Percentiles rank a stretch among this genome's conserved stretches.
phyloP scores from a whole-genome alignment of 225 moss, liverwort and hornwort species.

The Sphagnum contortum region DNA sequence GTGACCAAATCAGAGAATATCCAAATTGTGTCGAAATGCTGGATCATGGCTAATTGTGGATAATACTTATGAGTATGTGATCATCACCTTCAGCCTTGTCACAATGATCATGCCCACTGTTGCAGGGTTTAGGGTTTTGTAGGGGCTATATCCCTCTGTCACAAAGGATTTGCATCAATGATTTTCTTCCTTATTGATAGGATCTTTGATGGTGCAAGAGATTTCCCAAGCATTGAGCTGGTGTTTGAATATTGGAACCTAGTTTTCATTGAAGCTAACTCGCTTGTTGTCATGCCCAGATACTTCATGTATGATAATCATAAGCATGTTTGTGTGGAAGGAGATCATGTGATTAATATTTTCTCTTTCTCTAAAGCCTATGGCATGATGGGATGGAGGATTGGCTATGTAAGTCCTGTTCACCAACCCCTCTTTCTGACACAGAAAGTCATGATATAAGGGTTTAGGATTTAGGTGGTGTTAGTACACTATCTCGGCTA shows the following conservation, averaged over 20 bases:
- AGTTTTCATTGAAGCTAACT: too few relatives aligned
- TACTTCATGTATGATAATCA: constrained; percentile 95
- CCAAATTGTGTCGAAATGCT: constrained; percentile 73
- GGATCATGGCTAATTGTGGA: constrained; percentile 92
- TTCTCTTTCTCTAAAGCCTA: constrained; percentile 99
- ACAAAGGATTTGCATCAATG: too few relatives aligned
- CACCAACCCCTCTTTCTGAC: too few relatives aligned
- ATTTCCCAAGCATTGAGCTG: too few relatives aligned
- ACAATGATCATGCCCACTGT: neutral
- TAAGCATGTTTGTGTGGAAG: constrained; percentile 74
- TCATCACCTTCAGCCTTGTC: constrained; percentile 1
- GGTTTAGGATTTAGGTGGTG: too few relatives aligned
- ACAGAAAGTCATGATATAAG: too few relatives aligned
- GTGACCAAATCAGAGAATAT: constrained; percentile 57
- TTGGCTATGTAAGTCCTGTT: constrained; percentile 80
- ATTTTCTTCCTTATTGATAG: too few relatives aligned
- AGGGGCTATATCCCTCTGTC: neutral
- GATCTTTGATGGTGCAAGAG: too few relatives aligned
- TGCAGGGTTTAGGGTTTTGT: neutral
- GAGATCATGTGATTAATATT: constrained; percentile 83
- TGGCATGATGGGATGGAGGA: constrained; percentile 99
- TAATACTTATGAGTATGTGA: constrained; percentile 93
- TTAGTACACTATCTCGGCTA: too few relatives aligned
- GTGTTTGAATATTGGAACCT: too few relatives aligned
- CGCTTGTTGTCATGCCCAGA: constrained; percentile 19